phyloP scores from a whole-genome alignment of 768 basidiomycete species.

The Lentinus tigrinus region DNA sequence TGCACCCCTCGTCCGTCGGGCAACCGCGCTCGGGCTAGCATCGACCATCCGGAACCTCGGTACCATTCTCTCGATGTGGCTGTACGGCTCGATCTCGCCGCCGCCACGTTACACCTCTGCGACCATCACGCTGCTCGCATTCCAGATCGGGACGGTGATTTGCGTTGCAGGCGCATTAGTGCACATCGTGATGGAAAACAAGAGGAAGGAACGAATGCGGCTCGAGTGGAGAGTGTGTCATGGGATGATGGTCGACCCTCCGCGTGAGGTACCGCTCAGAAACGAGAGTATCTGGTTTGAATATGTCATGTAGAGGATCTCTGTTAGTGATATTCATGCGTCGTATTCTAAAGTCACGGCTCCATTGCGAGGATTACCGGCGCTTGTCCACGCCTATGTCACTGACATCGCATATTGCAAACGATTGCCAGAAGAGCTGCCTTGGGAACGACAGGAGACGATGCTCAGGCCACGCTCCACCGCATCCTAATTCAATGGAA shows the following conservation, averaged over 20 bases:
- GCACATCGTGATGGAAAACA: constrained; percentile 1
- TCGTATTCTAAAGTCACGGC: too few species aligned
- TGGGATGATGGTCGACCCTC: neutral
- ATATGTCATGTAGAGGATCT: neutral
- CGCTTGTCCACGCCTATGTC: too few species aligned
- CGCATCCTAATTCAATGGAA: too few species aligned
- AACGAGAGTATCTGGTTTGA: neutral
- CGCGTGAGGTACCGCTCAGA: neutral
- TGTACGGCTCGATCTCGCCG: constrained; percentile 48
- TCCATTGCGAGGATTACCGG: too few species aligned
- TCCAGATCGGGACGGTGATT: constrained; percentile 36
- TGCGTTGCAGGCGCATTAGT: neutral
- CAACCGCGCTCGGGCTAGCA: constrained; percentile 55
- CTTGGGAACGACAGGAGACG: too few species aligned
- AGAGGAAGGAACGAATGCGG: neutral
- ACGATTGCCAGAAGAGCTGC: too few species aligned
- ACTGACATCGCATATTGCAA: too few species aligned
- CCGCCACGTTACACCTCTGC: constrained; percentile 50
- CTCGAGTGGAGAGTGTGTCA: neutral
- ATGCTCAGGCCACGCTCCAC: too few species aligned
- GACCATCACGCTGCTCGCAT: constrained; percentile 33
- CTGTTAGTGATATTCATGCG: too few species aligned
- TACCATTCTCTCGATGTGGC: constrained; percentile 61
- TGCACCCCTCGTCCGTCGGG: constrained; percentile 53
- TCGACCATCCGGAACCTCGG: constrained; percentile 60